Conservation (phyloP, 441 rosid genomes). For the Croton laevigatus region DNA sequence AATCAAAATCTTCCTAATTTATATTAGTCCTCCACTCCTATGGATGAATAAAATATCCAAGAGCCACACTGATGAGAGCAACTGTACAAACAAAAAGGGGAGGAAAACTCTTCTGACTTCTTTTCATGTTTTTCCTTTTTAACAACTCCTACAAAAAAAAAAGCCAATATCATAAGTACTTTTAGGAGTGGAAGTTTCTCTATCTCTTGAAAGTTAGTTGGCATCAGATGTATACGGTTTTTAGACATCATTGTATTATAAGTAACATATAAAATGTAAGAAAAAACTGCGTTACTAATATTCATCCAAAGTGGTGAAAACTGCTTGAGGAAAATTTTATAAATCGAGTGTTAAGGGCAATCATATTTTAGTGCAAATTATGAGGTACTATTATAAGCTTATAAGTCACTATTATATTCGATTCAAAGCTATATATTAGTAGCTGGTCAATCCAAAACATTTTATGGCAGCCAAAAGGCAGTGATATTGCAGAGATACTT, state of each 20-base stretch:
- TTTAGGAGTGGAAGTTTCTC: no score
- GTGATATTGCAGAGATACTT: no score
- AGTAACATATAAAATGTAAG: background rate
- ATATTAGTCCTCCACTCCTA: slow-evolving; percentile 2
- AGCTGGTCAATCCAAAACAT: no score
- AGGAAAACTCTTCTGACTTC: slow-evolving; percentile 44
- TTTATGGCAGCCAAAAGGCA: no score
- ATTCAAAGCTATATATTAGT: background rate
- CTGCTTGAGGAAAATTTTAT: background rate
- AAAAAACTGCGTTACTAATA: background rate
- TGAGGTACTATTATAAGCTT: background rate
- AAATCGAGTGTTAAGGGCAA: background rate
- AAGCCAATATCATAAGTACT: background rate
- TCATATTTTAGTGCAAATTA: background rate
- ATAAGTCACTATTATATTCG: background rate
- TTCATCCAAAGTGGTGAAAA: background rate
- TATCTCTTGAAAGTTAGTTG: background rate
- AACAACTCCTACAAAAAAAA: slow-evolving; percentile 33
- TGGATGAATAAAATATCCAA: slow-evolving; percentile 36
- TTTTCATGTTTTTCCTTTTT: slow-evolving; percentile 29
- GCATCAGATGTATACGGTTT: background rate
- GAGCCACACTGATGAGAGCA: slow-evolving; percentile 32
- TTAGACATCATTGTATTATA: background rate
- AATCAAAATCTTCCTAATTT: background rate
- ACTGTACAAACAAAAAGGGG: slow-evolving; percentile 43